A percentile compares a stretch with the other conserved stretches of the same genome.
These are phyloP conservation scores for Trebouxia sp. DNA, from an alignment of 139 green algal species.

Conservation along the genomic window DNA sequence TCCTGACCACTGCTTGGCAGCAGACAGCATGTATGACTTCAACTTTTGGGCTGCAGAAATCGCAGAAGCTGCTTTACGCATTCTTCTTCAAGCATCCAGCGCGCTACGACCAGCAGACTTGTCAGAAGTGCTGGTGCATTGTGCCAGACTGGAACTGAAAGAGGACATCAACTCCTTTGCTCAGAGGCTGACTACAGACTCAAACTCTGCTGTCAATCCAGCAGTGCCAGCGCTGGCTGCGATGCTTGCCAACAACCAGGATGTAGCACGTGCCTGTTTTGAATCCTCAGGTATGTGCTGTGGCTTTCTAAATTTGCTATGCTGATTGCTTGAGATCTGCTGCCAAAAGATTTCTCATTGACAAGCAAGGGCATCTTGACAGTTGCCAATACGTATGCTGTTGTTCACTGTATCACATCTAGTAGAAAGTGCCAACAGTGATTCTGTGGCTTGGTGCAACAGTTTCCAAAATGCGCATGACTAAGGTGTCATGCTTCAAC, in stretches of 20 bases:
- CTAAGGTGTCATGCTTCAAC: neutral
- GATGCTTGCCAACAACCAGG: conserved; percentile 1
- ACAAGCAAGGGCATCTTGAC: no score
- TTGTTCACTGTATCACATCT: no score
- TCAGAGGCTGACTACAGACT: neutral
- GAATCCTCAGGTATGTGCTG: neutral
- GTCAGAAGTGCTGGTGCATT: conserved; percentile 19
- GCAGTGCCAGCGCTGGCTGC: conserved; percentile 28
- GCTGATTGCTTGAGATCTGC: neutral
- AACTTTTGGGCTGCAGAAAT: conserved; percentile 24
- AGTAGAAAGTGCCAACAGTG: no score
- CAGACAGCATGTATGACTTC: neutral
- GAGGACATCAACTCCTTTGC: conserved; percentile 22
- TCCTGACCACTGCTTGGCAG: neutral
- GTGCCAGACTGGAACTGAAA: conserved; percentile 3
- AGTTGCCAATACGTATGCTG: no score
- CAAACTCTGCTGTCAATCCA: neutral
- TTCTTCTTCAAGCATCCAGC: conserved; percentile 9
- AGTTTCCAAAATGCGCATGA: no score
- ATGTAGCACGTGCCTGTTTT: neutral
- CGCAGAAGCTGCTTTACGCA: conserved; percentile 21
- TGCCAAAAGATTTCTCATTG: neutral
- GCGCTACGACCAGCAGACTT: conserved; percentile 7
- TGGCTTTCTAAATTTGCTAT: neutral
- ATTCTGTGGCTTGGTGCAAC: no score